Evolutionary conservation across 176 grass and related monocot genomes (phyloP).

Genomic region (Elaeis guineensis): DNA sequence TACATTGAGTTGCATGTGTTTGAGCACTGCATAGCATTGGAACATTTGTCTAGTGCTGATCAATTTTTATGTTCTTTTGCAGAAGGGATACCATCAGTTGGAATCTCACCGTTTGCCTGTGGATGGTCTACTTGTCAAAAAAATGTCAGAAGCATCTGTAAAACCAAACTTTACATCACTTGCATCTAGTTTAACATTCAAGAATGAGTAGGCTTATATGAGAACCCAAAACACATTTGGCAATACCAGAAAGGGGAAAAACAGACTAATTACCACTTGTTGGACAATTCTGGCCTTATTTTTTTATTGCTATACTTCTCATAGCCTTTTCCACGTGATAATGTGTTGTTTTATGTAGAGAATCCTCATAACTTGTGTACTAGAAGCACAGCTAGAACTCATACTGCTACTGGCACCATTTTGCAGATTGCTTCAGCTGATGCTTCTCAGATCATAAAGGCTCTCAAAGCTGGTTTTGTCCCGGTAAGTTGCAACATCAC

Average conservation of each 20-base stretch:
- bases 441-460: conserved; percentile 57
- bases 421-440: conserved; percentile 67
- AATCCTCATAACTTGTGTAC: no score
- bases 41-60: not conserved
- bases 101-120: conserved; percentile 92
- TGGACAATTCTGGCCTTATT: no score
- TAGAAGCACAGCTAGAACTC: no score
- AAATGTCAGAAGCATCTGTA: conserved; percentile 49
- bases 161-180: conserved; percentile 8
- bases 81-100: conserved; percentile 98
- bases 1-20: no score
- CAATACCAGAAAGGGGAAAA: no score
- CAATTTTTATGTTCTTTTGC: conserved; percentile 18
- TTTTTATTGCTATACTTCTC: no score
- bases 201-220: no score
- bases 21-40: no score
- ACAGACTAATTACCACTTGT: no score
- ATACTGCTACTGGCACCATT: not conserved
- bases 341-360: no score
- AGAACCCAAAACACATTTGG: no score
- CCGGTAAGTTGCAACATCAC: conserved; percentile 49
- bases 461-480: conserved; percentile 72
- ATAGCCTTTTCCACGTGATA: no score
- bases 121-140: conserved; percentile 82
- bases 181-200: conserved; percentile 3